Base-by-base conservation (phyloP, 345 rosid species). In the Microcos paniculata region DNA sequence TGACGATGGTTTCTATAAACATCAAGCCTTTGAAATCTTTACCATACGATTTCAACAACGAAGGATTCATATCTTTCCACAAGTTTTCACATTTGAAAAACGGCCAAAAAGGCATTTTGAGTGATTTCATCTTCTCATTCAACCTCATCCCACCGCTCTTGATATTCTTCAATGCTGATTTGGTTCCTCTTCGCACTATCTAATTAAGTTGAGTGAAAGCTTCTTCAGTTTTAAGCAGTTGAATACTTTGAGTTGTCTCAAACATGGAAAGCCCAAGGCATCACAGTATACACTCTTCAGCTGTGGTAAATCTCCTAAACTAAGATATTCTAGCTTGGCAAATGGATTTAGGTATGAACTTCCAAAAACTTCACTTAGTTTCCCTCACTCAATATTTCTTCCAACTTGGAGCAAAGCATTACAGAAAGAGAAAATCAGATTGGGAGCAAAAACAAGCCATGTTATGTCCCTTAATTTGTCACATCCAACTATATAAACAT, bases 81-180 rank as follows among this genome's bases (percentile, higher is more conserved):
- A 14, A n/a, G n/a, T n/a, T n/a, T 14, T 1, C 4, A 16, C 5
- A n/a, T 53, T 71, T 40, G 69, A 80, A 76, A 26, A 21, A 65
- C n/a, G 15, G 45, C 24, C 6, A 16, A 73, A 42, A 76, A 80
- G 11, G 49, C 33, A 15, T 11, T 16, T 65, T 9, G 53, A 33
- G 77, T 58, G 21, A 71, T 71, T 56, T 40, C 58, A 67, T 80
- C 42, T 55, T 72, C 65, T 77, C 83, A 80, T 26, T 67, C 42
- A 2, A 80, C 62, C 28, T 19, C 8, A 23, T 42, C n/a, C 71
- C 78, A 74, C 82, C 75, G 28, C 0, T 15, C 26, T 61, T 48
- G 14, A 71, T 63, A 63, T 53, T 68, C 82, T 28, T 23, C 23
- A 30, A 72, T 76, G 28, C 38, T 42, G 31, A 71, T 35, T 72